phyloP scores from a whole-genome alignment of 306 rosid species.

The Lathyrus aphaca region DNA sequence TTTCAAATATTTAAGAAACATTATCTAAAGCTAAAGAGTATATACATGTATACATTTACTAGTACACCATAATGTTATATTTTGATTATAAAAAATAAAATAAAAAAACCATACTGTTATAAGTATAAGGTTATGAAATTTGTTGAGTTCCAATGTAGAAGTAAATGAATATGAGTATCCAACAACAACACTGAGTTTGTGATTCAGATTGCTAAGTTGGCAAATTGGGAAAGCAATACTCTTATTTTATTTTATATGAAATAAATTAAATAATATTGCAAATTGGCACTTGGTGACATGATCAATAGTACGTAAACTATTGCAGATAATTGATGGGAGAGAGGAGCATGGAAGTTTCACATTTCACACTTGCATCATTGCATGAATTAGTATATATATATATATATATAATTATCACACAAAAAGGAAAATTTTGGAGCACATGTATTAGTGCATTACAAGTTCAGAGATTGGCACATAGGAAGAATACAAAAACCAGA shows the following conservation, averaged over 20 bases:
- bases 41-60: too few species aligned
- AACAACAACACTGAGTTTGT: constrained; percentile 11
- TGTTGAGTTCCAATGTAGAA: constrained; percentile 42
- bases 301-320: not conserved
- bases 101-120: too few species aligned
- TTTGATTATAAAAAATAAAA: too few species aligned
- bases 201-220: constrained; percentile 38
- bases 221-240: constrained; percentile 43
- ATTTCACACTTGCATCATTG: constrained; percentile 25
- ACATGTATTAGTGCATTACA: not conserved
- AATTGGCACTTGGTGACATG: constrained; percentile 27
- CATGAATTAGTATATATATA: constrained; percentile 14
- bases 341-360: constrained; percentile 28
- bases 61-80: too few species aligned
- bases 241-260: too few species aligned
- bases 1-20: constrained; percentile 16
- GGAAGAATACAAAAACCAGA: not conserved
- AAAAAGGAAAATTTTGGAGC: constrained; percentile 57
- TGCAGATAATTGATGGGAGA: constrained; percentile 13
- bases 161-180: constrained; percentile 15
- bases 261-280: not conserved
- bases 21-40: not conserved
- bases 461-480: not conserved
- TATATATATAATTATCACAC: constrained; percentile 34
- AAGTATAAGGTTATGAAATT: constrained; percentile 27